Evolutionary conservation across 129 eudicot genomes (phyloP), one percentile per base, ranked within the genome.

Genomic region (Tagetes erecta): DNA sequence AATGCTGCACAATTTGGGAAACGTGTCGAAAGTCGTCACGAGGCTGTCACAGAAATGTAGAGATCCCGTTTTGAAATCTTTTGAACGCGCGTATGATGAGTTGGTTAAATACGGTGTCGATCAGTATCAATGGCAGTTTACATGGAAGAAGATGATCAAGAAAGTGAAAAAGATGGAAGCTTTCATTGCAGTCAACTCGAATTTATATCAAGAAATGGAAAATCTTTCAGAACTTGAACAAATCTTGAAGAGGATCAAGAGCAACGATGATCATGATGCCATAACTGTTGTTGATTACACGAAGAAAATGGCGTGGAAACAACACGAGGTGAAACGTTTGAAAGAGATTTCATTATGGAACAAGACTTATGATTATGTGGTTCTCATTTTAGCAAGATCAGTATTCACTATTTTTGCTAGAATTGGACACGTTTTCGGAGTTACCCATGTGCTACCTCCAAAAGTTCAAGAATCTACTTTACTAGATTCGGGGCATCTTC

Each of bases 161-260:
- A 91, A 88, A 65, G 83, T 77, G 34, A 91, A 84, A 81, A 91
- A 91, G 78, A 91, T 91, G 95, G 97, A 91, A 74, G 37, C 52
- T 38, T 86, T 88, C 39, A 70, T 91, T 3, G 37, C 70, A 56
- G 52, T 76, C 42, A 88, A 84, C 60, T 79, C 86, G 20, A 88
- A 77, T 82, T 64, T 91, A 80, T 83, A 88, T 68, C 95, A 91
- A 73, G 97, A 88, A 64, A 89, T 88, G 90, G 97, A 88, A 51
- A 80, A 73, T 3, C 92, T 91, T 64, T 59, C 85, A 0, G 97
- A 88, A 59, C 90, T 91, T 64, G 97, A 91, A 66, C 97, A 86
- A 70, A 79, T 85, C 12, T 41, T 86, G 92, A 84, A 79, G 79
- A 88, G 97, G 79, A 72, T 88, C 76, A 84, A 81, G 83, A 35